Evolutionary conservation across 139 green algal species (phyloP).

Genomic region (Marvania coccoides): DNA sequence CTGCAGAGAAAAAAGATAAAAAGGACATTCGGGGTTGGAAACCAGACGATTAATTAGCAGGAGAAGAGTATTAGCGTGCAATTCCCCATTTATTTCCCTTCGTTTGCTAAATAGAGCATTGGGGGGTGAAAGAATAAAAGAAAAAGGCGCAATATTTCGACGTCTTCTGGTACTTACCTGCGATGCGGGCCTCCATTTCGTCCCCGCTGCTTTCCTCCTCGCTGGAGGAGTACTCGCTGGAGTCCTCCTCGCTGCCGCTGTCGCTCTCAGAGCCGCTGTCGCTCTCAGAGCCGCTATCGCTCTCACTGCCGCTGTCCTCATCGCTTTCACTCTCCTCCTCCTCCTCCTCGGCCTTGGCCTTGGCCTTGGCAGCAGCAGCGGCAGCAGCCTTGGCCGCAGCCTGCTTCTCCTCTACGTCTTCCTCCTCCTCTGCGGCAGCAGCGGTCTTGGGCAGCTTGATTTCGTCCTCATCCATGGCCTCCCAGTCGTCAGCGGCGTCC

Average conservation of each 20-base stretch:
- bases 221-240: background rate
- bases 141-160: no score
- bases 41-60: no score
- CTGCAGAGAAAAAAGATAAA: background rate
- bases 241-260: slow-evolving; percentile 25
- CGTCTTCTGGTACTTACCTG: slow-evolving; percentile 40
- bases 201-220: slow-evolving; percentile 53
- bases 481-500: slow-evolving; percentile 55
- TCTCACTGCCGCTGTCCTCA: slow-evolving; percentile 15
- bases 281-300: slow-evolving; percentile 30
- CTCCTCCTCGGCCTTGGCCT: slow-evolving; percentile 8
- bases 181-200: slow-evolving; percentile 43
- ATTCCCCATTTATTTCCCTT: no score
- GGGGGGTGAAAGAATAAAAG: no score
- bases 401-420: slow-evolving; percentile 20
- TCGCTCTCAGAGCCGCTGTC: slow-evolving; percentile 30
- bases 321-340: slow-evolving; percentile 21
- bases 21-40: background rate
- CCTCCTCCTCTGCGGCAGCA: slow-evolving; percentile 10
- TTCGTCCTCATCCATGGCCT: slow-evolving; percentile 51
- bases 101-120: no score
- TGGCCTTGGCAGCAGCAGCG: slow-evolving; percentile 11
- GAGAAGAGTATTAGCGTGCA: no score
- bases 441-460: slow-evolving; percentile 25
- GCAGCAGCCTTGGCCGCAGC: slow-evolving; percentile 5